Base-by-base conservation (phyloP, 2,329 filamentous ascomycete species). In the Xylariaceae sp. region DNA sequence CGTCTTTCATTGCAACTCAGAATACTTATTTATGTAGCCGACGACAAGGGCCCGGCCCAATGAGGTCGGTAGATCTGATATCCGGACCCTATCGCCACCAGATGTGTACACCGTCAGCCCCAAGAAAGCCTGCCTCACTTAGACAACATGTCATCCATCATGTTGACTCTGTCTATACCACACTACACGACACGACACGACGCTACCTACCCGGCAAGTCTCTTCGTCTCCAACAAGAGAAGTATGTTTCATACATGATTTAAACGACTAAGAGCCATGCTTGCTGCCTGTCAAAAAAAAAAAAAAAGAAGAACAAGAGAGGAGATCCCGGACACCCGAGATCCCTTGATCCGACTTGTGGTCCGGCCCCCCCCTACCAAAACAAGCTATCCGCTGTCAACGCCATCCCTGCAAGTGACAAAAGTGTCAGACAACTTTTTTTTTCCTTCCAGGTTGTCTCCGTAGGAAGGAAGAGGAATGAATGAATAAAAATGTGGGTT, bases 351-450 rank as follows among this genome's bases (percentile, higher is more conserved):
- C 65, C 64, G 60, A 61, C 62, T 59, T 42, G 64, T 39, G 57
- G 52, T 64, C 64, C 62, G 62, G 63, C 64, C 64, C 56, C 56
- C 56, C 65, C 64, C 60, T 63, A 63, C 62, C 66, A 58, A 64
- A 60, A 53, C 59, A 55, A 63, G 62, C 65, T 59, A 51, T 57
- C 64, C 64, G 62, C 64, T 64, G 55, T 61, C 64, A 65, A 66
- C 60, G 59, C 53, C 58, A 57, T 51, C 52, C 60, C 63, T 53
- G 53, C 58, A 49, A 45, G 47, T 61, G 58, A 55, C 58, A 56
- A 58, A 30, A 51, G 49, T 51, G 49, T 23, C 23, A 51, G 49
- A 45, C 23, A 30, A 30, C 42, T 15, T 51, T 30, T 51, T 42
- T 42, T 42, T 5, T 30, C 23, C 23, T 30, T 30, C 49, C n/a